Conservation (phyloP, 192 early-diverging fungal species). For the Gigaspora rosea region DNA sequence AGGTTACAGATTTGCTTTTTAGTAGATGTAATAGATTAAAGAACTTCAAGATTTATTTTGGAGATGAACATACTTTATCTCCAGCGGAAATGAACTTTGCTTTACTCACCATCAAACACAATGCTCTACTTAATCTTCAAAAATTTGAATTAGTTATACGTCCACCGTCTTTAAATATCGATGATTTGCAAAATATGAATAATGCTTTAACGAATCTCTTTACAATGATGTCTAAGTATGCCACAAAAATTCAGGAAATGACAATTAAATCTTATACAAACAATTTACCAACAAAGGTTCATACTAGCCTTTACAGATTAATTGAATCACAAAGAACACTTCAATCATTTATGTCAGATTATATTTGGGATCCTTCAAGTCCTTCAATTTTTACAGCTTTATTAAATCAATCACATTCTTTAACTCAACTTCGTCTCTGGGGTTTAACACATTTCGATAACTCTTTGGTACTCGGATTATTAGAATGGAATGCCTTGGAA, state of each 20-base stretch:
- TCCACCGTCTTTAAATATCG: neutral
- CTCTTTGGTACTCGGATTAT: neutral
- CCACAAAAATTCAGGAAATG: constrained; percentile 22
- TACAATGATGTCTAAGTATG: neutral
- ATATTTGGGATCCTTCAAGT: constrained; percentile 6
- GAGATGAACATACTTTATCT: neutral
- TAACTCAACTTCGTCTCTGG: constrained; percentile 7
- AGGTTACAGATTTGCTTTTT: neutral
- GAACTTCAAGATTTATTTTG: neutral
- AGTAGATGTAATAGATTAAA: constrained; percentile 5
- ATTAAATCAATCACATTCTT: neutral
- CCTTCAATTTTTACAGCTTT: neutral
- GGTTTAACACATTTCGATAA: constrained; percentile 4
- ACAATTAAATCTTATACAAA: neutral
- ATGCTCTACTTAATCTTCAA: neutral
- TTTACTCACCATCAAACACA: neutral
- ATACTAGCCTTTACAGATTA: neutral
- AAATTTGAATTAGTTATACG: neutral
- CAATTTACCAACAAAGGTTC: neutral
- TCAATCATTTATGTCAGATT: constrained; percentile 3
- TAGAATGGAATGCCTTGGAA: neutral
- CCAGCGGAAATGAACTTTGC: neutral
- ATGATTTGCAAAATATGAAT: neutral
- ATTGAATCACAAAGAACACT: constrained; percentile 1
- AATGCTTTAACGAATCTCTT: neutral